Conservation (phyloP, 768 basidiomycete genomes). For the Phallus indusiatus region DNA sequence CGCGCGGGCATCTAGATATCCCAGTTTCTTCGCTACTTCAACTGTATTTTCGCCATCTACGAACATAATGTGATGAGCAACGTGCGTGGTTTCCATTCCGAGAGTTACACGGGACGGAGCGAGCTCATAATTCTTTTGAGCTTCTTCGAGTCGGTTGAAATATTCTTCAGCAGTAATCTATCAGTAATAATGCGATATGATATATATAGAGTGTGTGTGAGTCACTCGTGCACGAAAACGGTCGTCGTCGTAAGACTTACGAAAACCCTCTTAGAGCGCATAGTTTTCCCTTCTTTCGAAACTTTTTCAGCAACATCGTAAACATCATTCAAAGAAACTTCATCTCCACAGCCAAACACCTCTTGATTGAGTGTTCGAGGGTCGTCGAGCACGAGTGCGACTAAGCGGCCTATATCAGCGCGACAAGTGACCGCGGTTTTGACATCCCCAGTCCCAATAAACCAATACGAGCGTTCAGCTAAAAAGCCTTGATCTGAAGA, state of each 20-base stretch:
- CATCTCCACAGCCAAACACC: conserved; percentile 22
- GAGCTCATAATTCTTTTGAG: no score
- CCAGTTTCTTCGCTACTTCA: no score
- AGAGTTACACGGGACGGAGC: no score
- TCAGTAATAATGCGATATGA: no score
- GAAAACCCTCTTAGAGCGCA: conserved; percentile 8
- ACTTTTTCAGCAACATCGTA: conserved; percentile 15
- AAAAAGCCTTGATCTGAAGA: conserved; percentile 3
- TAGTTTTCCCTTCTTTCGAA: conserved; percentile 12
- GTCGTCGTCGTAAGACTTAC: not conserved
- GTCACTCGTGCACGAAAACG: no score
- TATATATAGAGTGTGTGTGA: no score
- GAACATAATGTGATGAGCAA: no score
- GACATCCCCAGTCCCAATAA: conserved; percentile 16
- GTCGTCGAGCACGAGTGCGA: conserved; percentile 23
- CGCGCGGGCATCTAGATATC: no score
- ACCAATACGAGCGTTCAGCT: conserved; percentile 5
- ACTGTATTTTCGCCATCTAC: no score
- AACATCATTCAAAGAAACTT: conserved; percentile 17
- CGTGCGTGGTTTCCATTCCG: no score
- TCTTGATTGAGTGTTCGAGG: conserved; percentile 23
- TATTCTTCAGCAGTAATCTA: no score
- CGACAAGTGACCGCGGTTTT: conserved; percentile 17
- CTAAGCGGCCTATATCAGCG: conserved; percentile 20
- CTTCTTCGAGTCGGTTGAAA: no score